Base-by-base conservation (phyloP, 257 asterid species). In the Capsicum chinense region DNA sequence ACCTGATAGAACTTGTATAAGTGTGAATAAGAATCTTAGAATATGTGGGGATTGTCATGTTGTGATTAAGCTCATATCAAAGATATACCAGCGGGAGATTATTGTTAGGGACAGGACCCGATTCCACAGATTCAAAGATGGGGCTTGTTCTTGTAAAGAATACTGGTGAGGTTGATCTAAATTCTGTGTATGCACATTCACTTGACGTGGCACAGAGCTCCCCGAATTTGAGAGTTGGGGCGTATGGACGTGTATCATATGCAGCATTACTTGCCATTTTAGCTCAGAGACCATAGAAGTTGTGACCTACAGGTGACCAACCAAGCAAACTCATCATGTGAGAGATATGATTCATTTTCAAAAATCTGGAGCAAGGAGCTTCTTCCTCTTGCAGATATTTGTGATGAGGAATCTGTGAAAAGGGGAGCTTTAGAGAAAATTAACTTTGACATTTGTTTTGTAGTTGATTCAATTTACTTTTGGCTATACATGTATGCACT, bases 41-140 rank as follows among this genome's bases (percentile, higher is more conserved):
- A 97, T 93, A 84, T 97, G 99, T 73, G 98, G 98, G 73, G 98
- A 97, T 89, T 97, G 98, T 69, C 99, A 97, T 89, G 90, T 82
- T 26, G 94, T 91, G 19, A 93, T 97, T 86, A 97, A 94, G 92
- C 95, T 93, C 69, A 89, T 92, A 80, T 93, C 99, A 8, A 92
- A 89, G 82, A 64, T 93, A 6, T 95, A 97, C 19, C 74, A 73
- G 59, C 86, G 97, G 67, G 98, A 92, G 70, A 92, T 97, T 86
- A 86, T 97, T 21, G 97, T 95, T 42, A 91, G 99, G 86, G 99
- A 97, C 71, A 92, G 98, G 42, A 90, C 98, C 4, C 90, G 98
- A 62, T 97, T 97, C 83, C 98, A 97, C 58, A 91, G 94, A 82
- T 93, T 97, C 87, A 90, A 67, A 79, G 88, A 90, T 6, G 99